Percentiles rank a stretch among this genome's conserved stretches.
phyloP scores from a whole-genome alignment of 2,329 filamentous ascomycete species.

The Penicillium sp. region DNA sequence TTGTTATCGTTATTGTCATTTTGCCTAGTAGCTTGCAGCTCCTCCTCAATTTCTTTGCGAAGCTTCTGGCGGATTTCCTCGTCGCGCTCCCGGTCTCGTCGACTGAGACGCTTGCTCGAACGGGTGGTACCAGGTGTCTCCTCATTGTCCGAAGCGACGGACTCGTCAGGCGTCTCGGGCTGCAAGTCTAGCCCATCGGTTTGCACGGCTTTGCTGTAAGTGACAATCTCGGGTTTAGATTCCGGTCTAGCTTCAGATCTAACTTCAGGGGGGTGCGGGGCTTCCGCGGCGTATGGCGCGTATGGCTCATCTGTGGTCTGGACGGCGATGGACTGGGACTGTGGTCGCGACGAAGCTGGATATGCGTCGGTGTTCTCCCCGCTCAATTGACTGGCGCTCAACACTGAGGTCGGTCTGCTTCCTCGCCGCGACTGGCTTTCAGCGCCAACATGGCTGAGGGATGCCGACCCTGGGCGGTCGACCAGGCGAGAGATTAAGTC shows the following conservation, averaged over 20 bases:
- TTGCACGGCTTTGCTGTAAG: conserved; percentile 96
- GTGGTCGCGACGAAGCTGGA: conserved; percentile 39
- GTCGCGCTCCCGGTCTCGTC: conserved; percentile 75
- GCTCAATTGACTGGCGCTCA: conserved; percentile 77
- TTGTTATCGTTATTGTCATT: conserved; percentile 32
- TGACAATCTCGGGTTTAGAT: conserved; percentile 70
- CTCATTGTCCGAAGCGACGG: conserved; percentile 62
- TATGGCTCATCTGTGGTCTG: conserved; percentile 69
- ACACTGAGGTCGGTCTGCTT: conserved; percentile 80
- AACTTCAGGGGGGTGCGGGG: conserved; percentile 50
- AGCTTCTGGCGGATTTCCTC: conserved; percentile 85
- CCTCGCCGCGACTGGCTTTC: conserved; percentile 49
- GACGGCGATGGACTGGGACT: conserved; percentile 49
- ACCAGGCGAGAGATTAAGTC: conserved; percentile 79
- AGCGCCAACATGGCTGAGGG: conserved; percentile 49
- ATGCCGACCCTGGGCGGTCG: conserved; percentile 70
- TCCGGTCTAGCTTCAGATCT: conserved; percentile 30
- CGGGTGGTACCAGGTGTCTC: conserved; percentile 52
- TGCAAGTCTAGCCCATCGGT: conserved; percentile 68
- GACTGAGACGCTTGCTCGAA: conserved; percentile 68
- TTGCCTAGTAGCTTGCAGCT: conserved; percentile 67
- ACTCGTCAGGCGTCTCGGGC: conserved; percentile 52
- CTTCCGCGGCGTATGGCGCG: conserved; percentile 74
- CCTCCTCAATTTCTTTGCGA: conserved; percentile 86
- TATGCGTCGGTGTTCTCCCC: conserved; percentile 55